phyloP scores from a whole-genome alignment of 345 rosid species.

The Barbarea vulgaris region DNA sequence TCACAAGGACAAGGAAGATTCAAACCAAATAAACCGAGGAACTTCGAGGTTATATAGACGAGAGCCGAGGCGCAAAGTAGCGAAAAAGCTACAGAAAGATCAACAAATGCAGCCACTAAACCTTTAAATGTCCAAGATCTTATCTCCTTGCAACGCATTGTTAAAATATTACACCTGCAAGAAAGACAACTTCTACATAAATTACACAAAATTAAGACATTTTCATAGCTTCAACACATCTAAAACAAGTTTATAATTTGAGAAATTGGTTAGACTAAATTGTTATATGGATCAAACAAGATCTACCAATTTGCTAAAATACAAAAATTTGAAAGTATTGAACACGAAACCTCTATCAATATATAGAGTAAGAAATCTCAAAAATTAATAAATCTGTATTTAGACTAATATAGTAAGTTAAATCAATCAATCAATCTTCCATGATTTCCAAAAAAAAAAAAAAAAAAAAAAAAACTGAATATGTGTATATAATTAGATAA shows the following conservation, averaged over 20 bases:
- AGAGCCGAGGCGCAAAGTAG: conserved; percentile 56
- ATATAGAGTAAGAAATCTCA: too few species aligned
- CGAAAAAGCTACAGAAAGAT: conserved; percentile 52
- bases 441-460: not conserved
- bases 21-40: conserved; percentile 58
- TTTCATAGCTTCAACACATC: not conserved
- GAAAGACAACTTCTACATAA: not conserved
- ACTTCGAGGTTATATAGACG: conserved; percentile 51
- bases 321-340: not conserved
- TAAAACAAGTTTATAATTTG: not conserved
- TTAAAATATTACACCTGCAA: conserved; percentile 1
- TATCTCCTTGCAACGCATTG: conserved; percentile 53
- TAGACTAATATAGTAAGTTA: conserved; percentile 20
- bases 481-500: not conserved
- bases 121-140: conserved; percentile 57
- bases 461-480: not conserved
- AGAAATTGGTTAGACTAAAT: not conserved
- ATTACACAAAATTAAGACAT: not conserved
- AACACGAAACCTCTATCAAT: not conserved
- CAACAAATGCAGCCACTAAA: conserved; percentile 63
- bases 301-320: not conserved
- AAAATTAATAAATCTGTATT: not conserved
- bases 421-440: not conserved
- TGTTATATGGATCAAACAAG: not conserved
- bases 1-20: conserved; percentile 64